Conservation (phyloP, 2,329 filamentous ascomycete genomes). For the Arthroderma uncinatum region DNA sequence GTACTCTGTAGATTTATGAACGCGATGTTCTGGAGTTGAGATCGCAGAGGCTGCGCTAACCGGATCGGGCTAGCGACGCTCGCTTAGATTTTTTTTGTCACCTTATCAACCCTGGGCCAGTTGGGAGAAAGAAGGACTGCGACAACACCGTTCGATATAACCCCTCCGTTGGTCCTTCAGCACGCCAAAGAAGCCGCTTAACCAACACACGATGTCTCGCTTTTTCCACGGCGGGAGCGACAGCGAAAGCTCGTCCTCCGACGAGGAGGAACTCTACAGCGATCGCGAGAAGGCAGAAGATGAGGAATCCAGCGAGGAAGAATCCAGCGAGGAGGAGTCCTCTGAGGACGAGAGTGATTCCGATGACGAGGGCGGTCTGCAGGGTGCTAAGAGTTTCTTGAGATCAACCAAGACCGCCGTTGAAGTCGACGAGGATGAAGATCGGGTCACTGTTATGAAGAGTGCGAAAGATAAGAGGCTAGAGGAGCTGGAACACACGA, state of each 20-base stretch:
- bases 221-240: slow-evolving; percentile 98
- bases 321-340: slow-evolving; percentile 46
- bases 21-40: neutral
- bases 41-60: slow-evolving; percentile 3
- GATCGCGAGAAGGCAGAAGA: slow-evolving; percentile 53
- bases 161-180: neutral
- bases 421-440: slow-evolving; percentile 76
- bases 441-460: slow-evolving; percentile 77
- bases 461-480: slow-evolving; percentile 96
- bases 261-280: slow-evolving; percentile 90
- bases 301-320: slow-evolving; percentile 42
- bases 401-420: slow-evolving; percentile 45
- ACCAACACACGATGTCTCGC: slow-evolving; percentile 60
- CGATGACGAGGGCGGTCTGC: slow-evolving; percentile 48
- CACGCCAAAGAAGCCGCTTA: neutral
- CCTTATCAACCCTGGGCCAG: neutral
- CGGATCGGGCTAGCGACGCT: slow-evolving; percentile 18
- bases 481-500: slow-evolving; percentile 82
- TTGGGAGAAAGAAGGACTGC: neutral
- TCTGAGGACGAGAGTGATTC: slow-evolving; percentile 45
- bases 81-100: slow-evolving; percentile 34
- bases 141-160: neutral
- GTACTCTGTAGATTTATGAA: no score
- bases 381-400: slow-evolving; percentile 75
- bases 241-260: slow-evolving; percentile 80